A percentile compares a stretch with the other conserved stretches of the same genome.
Conservation (phyloP, 345 rosid genomes). For the Ceriops tagal region DNA sequence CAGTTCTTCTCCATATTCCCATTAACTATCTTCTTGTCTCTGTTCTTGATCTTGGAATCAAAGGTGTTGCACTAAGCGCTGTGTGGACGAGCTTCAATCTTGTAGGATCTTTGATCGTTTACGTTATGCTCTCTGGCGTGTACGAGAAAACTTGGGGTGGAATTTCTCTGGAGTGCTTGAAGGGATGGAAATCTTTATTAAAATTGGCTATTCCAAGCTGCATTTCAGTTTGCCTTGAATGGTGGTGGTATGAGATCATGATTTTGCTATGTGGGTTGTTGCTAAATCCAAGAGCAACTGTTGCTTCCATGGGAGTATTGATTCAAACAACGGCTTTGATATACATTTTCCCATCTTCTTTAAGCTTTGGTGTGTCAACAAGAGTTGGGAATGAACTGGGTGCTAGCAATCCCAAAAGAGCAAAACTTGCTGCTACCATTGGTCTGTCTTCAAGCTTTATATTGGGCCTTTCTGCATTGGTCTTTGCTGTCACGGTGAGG, state of each 20-base stretch:
- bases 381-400: slow-evolving; percentile 40
- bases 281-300: slow-evolving; percentile 36
- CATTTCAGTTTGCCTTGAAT: slow-evolving; percentile 46
- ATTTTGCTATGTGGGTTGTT: slow-evolving; percentile 42
- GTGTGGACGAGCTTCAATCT: slow-evolving; percentile 38
- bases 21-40: slow-evolving; percentile 40
- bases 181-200: slow-evolving; percentile 33
- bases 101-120: slow-evolving; percentile 29
- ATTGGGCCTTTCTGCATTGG: slow-evolving; percentile 20
- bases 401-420: slow-evolving; percentile 19
- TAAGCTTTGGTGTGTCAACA: slow-evolving; percentile 44
- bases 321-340: slow-evolving; percentile 44
- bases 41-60: slow-evolving; percentile 35
- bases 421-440: slow-evolving; percentile 15
- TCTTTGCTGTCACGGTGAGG: slow-evolving; percentile 23
- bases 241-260: slow-evolving; percentile 62
- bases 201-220: slow-evolving; percentile 43
- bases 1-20: slow-evolving; percentile 66
- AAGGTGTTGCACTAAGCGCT: slow-evolving; percentile 39
- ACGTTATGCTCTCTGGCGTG: slow-evolving; percentile 26
- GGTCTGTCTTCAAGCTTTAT: slow-evolving; percentile 20
- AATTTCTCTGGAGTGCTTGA: slow-evolving; percentile 35
- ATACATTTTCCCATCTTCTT: slow-evolving; percentile 50
- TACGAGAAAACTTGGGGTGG: slow-evolving; percentile 35
- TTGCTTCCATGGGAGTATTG: slow-evolving; percentile 49